phyloP scores from a whole-genome alignment of 371 early-diverging fungal genomes.

The Lichtheimia ornata region DNA sequence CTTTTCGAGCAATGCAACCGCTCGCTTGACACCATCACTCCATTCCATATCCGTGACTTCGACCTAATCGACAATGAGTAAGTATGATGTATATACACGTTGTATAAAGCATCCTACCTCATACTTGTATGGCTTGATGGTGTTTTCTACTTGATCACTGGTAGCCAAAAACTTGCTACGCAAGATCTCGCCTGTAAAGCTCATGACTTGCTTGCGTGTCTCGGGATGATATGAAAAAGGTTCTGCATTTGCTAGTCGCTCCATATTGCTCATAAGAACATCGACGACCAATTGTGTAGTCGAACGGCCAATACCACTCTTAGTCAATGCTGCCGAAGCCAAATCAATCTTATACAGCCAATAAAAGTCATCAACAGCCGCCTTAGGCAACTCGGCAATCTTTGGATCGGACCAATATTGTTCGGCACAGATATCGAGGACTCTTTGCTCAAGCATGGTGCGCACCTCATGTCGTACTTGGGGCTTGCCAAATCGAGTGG shows the following conservation, averaged over 20 bases:
- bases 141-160: slow-evolving; percentile 97
- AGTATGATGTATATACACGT: neutral
- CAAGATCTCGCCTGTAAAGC: slow-evolving; percentile 82
- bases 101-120: slow-evolving; percentile 49
- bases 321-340: slow-evolving; percentile 85
- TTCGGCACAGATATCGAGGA: slow-evolving; percentile 89
- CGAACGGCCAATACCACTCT: slow-evolving; percentile 90
- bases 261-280: slow-evolving; percentile 81
- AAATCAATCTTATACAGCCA: slow-evolving; percentile 87
- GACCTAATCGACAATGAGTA: slow-evolving; percentile 36
- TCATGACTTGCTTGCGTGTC: slow-evolving; percentile 77
- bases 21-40: slow-evolving; percentile 82
- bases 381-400: slow-evolving; percentile 65
- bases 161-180: slow-evolving; percentile 83
- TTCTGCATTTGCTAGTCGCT: slow-evolving; percentile 73
- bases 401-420: slow-evolving; percentile 90
- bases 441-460: slow-evolving; percentile 84
- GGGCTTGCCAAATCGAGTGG: slow-evolving; percentile 85
- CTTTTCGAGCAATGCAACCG: slow-evolving; percentile 73
- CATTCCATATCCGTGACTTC: slow-evolving; percentile 93
- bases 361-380: slow-evolving; percentile 58
- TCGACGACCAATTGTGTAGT: slow-evolving; percentile 93
- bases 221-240: slow-evolving; percentile 88
- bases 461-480: slow-evolving; percentile 89
- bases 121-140: slow-evolving; percentile 97